Percentiles rank a stretch among this genome's conserved stretches.
These are phyloP conservation scores for Saccharomycopsis sp. DNA, from an alignment of 805 yeast genomes.

Conservation along the genomic window DNA sequence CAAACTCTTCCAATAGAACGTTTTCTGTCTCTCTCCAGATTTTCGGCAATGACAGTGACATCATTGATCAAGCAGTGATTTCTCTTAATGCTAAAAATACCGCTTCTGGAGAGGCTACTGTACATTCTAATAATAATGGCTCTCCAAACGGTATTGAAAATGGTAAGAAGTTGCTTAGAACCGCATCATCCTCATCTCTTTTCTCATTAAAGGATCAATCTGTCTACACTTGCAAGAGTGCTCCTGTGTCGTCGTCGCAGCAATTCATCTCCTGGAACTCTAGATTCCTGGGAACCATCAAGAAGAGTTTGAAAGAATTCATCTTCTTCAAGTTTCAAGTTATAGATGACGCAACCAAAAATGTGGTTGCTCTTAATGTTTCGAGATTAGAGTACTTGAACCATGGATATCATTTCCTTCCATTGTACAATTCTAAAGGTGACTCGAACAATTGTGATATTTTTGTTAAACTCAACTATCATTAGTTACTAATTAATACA, in stretches of 20 bases:
- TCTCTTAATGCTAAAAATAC: conserved; percentile 3
- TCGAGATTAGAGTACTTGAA: background rate
- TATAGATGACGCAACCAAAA: conserved; percentile 30
- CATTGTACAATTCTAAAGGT: conserved; percentile 23
- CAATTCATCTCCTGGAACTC: conserved; percentile 74
- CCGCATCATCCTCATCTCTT: background rate
- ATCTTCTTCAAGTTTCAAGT: conserved; percentile 52
- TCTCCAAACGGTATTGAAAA: conserved; percentile 24
- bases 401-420: background rate
- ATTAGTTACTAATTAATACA: background rate
- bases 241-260: conserved; percentile 37
- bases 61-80: background rate
- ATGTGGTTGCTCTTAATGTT: background rate
- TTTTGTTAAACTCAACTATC: background rate
- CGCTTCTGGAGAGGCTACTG: conserved; percentile 9
- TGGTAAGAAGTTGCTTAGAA: conserved; percentile 6
- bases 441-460: conserved; percentile 26
- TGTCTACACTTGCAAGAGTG: conserved; percentile 42
- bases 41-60: conserved; percentile 10
- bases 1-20: conserved; percentile 11
- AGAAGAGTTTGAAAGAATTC: conserved; percentile 36
- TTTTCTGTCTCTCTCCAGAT: conserved; percentile 9
- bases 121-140: conserved; percentile 20
- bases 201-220: conserved; percentile 23
- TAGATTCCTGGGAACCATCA: conserved; percentile 36